Evolutionary conservation across 192 early-diverging fungal genomes (phyloP), one percentile per base, ranked within the genome.

Genomic region (Glomus cerebriforme): DNA sequence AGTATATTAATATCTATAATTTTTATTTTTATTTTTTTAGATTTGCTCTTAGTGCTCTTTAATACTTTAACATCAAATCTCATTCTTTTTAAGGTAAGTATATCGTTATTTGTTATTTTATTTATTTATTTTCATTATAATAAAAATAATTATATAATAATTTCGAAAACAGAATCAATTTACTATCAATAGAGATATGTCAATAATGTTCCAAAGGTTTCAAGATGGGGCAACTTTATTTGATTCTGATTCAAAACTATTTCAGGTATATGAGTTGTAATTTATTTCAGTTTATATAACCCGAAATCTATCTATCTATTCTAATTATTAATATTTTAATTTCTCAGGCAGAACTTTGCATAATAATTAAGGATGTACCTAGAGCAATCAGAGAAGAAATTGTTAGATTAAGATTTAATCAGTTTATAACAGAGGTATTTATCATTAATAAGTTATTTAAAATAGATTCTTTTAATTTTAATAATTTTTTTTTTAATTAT

Each of bases 181-280:
- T 39, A 31, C 79, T 22, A 32, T 79, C 0, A 73, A 35, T 29
- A 15, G 79, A 34, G 79, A 80, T 64, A 80, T 80, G 19, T 80
- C 79, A 9, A 15, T 31, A 64, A 80, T 80, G 71, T 80, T 80
- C 35, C 70, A 80, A 39, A 32, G 79, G 22, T 80, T 80, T 63
- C 79, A 80, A 32, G 79, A 67, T 34, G 63, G 76, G 7, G 32
- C 64, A 31, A 47, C 7, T 27, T 67, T 34, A 47, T 77, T 77
- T 7, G 27, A 34, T 0, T 9, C 26, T 59, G 62, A 77, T 34
- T 8, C 19, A 64, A 32, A 73, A 3, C 43, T 76, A 12, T 76
- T 76, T 64, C 74, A 76, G n/a, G 74, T 76, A 39, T 63, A 27
- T 13, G 15, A 39, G n/a, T n/a, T n/a, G n/a, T n/a, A 3, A 43